These are phyloP conservation scores for Talaromyces pinophilus DNA, from an alignment of 2,329 filamentous ascomycete genomes.

Conservation along the genomic window DNA sequence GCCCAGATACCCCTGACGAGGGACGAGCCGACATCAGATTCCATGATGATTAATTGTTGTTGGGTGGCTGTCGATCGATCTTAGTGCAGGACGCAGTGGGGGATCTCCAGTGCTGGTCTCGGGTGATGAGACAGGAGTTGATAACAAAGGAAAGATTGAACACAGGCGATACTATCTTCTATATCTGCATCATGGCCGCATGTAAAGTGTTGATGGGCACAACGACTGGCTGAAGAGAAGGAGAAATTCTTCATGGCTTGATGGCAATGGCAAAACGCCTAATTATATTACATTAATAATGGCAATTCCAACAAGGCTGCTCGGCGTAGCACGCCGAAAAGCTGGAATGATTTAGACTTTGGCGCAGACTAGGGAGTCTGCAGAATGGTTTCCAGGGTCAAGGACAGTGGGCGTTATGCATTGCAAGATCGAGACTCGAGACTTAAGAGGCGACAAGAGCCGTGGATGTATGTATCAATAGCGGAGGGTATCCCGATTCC, in stretches of 20 bases:
- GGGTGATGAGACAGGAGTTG: background rate
- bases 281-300: conserved; percentile 5
- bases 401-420: background rate
- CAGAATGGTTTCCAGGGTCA: background rate
- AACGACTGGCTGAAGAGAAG: background rate
- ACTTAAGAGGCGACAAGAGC: background rate
- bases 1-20: conserved; percentile 11
- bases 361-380: background rate
- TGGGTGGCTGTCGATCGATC: background rate
- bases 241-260: background rate
- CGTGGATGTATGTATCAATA: background rate
- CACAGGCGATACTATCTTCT: background rate
- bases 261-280: conserved; percentile 1
- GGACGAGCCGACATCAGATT: background rate
- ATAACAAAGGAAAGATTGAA: background rate
- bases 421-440: background rate
- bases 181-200: background rate
- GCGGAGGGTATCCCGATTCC: background rate
- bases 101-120: background rate
- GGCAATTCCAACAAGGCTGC: background rate
- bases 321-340: background rate
- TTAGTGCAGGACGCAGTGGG: background rate
- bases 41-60: background rate
- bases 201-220: background rate
- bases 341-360: background rate